These are phyloP conservation scores for Epichloe typhina DNA, from an alignment of 2,329 filamentous ascomycete genomes.

Conservation along the genomic window DNA sequence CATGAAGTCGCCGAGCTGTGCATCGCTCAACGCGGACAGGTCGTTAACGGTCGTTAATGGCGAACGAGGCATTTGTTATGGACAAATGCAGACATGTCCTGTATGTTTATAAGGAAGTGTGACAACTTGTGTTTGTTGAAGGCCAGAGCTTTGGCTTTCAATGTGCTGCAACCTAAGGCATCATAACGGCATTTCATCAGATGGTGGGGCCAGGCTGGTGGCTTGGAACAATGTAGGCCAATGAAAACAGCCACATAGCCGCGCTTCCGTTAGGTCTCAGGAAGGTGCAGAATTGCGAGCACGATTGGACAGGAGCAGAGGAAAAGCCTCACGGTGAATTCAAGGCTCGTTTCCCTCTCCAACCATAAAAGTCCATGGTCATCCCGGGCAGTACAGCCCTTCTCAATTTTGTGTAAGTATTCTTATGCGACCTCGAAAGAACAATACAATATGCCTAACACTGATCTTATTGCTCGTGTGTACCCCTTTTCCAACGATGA, in stretches of 20 bases:
- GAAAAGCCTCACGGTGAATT: not conserved
- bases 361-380: not conserved
- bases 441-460: not conserved
- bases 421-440: not conserved
- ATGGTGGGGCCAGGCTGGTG: no score
- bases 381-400: not conserved
- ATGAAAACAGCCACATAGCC: no score
- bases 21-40: slow-evolving; percentile 8
- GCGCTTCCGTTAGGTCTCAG: no score
- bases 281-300: not conserved
- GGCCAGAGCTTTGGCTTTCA: no score
- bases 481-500: not conserved
- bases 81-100: not conserved
- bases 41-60: not conserved
- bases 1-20: slow-evolving; percentile 10
- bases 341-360: not conserved
- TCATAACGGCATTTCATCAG: no score
- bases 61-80: not conserved
- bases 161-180: no score
- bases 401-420: not conserved
- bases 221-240: no score
- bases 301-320: not conserved
- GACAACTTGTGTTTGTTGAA: no score
- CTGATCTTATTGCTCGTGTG: slow-evolving; percentile 6
- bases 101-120: not conserved